These are phyloP conservation scores for Xerocomus brunneocitrinus DNA, from an alignment of 768 basidiomycete species.

Conservation along the genomic window DNA sequence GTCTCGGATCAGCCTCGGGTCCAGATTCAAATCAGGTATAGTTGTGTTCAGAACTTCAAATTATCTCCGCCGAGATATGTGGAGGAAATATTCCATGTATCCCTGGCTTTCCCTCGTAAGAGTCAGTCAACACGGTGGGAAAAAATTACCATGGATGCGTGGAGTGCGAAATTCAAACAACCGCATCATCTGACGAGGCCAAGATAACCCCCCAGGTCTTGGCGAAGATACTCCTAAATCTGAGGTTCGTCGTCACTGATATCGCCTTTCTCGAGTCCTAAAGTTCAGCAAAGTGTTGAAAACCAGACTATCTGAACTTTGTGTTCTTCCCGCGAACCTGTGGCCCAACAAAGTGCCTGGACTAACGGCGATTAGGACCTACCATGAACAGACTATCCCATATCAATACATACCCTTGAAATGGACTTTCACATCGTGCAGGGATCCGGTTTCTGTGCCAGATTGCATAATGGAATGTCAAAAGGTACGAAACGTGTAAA, in stretches of 20 bases:
- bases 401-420: not conserved
- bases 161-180: not conserved
- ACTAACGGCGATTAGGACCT: not conserved
- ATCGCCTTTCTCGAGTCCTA: not conserved
- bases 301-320: not conserved
- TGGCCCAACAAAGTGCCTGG: not conserved
- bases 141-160: not conserved
- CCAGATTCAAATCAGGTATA: not conserved
- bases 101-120: not conserved
- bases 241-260: not conserved
- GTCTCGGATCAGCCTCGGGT: not conserved
- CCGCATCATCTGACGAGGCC: not conserved
- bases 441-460: no score
- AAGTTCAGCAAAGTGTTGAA: not conserved
- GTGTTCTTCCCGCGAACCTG: constrained; percentile 17
- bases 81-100: not conserved
- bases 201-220: no score
- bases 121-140: not conserved
- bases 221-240: not conserved
- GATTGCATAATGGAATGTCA: no score
- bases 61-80: not conserved
- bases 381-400: not conserved
- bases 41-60: no score
- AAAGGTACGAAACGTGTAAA: no score
- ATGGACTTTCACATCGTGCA: not conserved